Evolutionary conservation across 176 grass and related monocot genomes (phyloP).

Genomic region (Microstegium vimineum): DNA sequence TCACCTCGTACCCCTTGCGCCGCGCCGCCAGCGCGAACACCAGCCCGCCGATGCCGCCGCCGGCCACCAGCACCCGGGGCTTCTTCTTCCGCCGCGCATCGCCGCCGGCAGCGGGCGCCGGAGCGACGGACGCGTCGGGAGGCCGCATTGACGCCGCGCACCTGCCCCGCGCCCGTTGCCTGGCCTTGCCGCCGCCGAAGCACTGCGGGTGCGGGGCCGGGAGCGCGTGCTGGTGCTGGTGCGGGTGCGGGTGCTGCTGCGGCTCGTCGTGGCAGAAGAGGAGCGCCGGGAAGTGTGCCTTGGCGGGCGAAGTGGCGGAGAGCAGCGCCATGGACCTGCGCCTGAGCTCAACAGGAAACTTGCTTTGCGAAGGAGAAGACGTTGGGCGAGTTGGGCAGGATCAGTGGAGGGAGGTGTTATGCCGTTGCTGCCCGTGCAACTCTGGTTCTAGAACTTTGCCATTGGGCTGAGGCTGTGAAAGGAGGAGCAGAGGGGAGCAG

Average conservation of each 20-base stretch:
- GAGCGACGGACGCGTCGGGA: neutral
- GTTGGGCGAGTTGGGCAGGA: neutral
- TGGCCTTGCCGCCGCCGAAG: neutral
- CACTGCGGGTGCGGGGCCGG: neutral
- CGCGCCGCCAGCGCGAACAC: conserved; percentile 81
- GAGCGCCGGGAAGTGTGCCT: conserved; percentile 32
- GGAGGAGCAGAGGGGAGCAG: neutral
- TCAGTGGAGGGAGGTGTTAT: neutral
- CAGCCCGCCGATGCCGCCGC: conserved; percentile 87
- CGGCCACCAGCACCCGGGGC: conserved; percentile 69
- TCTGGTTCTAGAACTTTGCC: conserved; percentile 29
- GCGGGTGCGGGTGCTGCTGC: neutral
- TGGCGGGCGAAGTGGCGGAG: conserved; percentile 36
- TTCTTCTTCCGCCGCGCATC: neutral
- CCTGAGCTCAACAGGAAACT: too few species aligned
- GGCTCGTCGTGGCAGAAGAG: conserved; percentile 37
- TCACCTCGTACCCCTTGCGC: conserved; percentile 89
- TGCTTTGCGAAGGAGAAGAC: neutral
- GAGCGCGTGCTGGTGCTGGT: neutral
- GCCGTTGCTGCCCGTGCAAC: neutral
- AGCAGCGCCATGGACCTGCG: conserved; percentile 37
- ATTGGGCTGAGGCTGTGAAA: neutral
- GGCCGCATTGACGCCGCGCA: neutral
- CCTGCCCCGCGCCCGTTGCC: neutral
- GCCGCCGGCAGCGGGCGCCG: neutral